Evolutionary conservation across 2,329 filamentous ascomycete genomes (phyloP), one percentile per base, ranked within the genome.

Genomic region (Macroventuria anomochaeta): DNA sequence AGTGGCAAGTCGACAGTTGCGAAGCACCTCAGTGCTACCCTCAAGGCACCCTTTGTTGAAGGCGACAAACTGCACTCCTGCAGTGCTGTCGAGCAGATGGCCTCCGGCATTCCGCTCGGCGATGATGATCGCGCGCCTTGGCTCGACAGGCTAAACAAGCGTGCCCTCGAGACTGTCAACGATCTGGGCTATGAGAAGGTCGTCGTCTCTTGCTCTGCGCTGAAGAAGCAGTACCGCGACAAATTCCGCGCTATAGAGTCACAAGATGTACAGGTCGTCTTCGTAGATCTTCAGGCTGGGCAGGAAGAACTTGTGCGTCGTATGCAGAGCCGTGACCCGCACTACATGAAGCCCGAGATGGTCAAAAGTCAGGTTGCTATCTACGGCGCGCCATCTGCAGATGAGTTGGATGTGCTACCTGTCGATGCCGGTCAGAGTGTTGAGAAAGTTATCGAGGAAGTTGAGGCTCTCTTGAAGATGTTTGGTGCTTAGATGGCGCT

Each of bases 1-100:
- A 73, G 72, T n/a, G 76, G 76, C 2, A 78, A 78, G 57, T 72
- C 75, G 0, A 78, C 75, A 0, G 46, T 78, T 0, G 73, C 69
- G 2, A 50, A 57, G n/a, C 57, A 64, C 1, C 43, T 79, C n/a
- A 66, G 72, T 0, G 39, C 59, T 1, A 59, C 38, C 7, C 55
- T 77, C 0, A 48, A 59, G 12, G 61, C 67, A 3, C 71, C 76
- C 0, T 76, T 72, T 54, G 69, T 79, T n/a, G 76, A 79, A 55
- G 77, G 76, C 3, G 77, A 79, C 42, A 65, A 65, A 2, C 58
- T 78, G 1, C 76, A 78, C 54, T 71, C 65, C 2, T 57, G 49
- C 10, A 61, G 56, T 7, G 69, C 75, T 7, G 46, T 76, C 0
- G 61, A 73, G n/a, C 49, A 67, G 42, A 77, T 76, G 74, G 59